phyloP scores from a whole-genome alignment of 1,139 yeast genomes.

The Candida albicans region DNA sequence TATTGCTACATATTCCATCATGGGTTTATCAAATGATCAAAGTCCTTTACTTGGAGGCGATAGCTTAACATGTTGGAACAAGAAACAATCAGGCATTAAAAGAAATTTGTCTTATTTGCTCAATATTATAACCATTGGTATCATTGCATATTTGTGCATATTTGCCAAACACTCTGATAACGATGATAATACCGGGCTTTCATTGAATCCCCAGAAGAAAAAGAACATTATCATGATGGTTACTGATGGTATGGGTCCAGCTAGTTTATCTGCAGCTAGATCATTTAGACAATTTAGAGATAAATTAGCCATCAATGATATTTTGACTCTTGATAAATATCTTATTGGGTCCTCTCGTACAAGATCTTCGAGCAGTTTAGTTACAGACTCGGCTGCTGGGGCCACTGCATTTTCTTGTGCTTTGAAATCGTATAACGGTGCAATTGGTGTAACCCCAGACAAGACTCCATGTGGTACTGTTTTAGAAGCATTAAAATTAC shows the following conservation, averaged over 20 bases:
- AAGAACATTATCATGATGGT: slow-evolving; percentile 81
- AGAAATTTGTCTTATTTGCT: slow-evolving; percentile 13
- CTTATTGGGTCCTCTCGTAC: slow-evolving; percentile 80
- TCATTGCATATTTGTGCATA: slow-evolving; percentile 15
- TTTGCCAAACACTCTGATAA: slow-evolving; percentile 4
- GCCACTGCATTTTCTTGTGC: slow-evolving; percentile 89
- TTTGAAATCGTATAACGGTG: slow-evolving; percentile 77
- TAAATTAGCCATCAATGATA: slow-evolving; percentile 48
- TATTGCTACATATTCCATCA: background rate
- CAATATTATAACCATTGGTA: slow-evolving; percentile 13
- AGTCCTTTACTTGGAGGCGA: slow-evolving; percentile 17
- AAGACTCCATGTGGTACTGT: slow-evolving; percentile 75
- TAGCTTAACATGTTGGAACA: slow-evolving; percentile 10
- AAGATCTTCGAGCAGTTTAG: slow-evolving; percentile 64
- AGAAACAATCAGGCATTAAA: slow-evolving; percentile 6
- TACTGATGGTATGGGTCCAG: slow-evolving; percentile 92
- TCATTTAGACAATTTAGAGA: slow-evolving; percentile 58
- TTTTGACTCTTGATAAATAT: slow-evolving; percentile 61
- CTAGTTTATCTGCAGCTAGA: slow-evolving; percentile 73
- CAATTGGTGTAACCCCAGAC: slow-evolving; percentile 68
- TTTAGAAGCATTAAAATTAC: slow-evolving; percentile 76
- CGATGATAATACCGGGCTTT: slow-evolving; percentile 3
- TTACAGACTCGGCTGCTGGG: slow-evolving; percentile 93
- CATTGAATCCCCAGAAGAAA: slow-evolving; percentile 18
- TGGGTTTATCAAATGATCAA: slow-evolving; percentile 8